Conservation (phyloP, 2,329 filamentous ascomycete species). For the Septoria petroselini region DNA sequence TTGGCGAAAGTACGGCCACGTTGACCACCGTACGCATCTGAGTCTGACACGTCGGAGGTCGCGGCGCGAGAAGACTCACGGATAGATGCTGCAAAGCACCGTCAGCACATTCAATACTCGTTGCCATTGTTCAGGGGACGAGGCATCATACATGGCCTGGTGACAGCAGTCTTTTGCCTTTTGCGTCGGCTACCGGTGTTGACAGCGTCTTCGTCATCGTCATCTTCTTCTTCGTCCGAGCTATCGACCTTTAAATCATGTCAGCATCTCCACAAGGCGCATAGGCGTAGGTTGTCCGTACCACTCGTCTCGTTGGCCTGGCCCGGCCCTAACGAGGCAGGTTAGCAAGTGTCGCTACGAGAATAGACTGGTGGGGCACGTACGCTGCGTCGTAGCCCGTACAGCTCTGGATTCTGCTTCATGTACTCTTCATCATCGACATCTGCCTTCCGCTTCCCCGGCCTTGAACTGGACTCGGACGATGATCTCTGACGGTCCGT, state of each 20-base stretch:
- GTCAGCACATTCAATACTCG: conserved; percentile 38
- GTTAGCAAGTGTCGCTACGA: conserved; percentile 35
- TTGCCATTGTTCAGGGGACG: background rate
- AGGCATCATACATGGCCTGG: conserved; percentile 56
- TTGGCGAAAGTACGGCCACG: conserved; percentile 65
- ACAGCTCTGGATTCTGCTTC: conserved; percentile 86
- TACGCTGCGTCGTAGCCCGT: conserved; percentile 91
- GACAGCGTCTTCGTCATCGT: conserved; percentile 69
- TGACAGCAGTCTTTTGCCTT: conserved; percentile 65
- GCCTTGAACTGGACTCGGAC: conserved; percentile 67
- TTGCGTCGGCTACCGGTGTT: conserved; percentile 59
- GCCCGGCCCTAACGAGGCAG: conserved; percentile 52
- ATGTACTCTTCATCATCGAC: conserved; percentile 71
- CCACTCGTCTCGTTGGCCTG: conserved; percentile 60
- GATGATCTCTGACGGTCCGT: conserved; percentile 61
- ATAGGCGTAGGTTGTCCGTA: conserved; percentile 39
- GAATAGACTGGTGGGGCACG: conserved; percentile 34
- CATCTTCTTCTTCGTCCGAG: conserved; percentile 59
- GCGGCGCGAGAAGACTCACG: conserved; percentile 33
- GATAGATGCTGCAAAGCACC: conserved; percentile 30
- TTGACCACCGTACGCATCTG: conserved; percentile 69
- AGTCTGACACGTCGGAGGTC: conserved; percentile 61
- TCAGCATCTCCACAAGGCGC: conserved; percentile 20
- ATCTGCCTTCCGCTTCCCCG: conserved; percentile 65
- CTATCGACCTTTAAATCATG: conserved; percentile 53